Evolutionary conservation across 805 yeast species (phyloP), one percentile per base, ranked within the genome.

Genomic region (Komagataella pastoris): DNA sequence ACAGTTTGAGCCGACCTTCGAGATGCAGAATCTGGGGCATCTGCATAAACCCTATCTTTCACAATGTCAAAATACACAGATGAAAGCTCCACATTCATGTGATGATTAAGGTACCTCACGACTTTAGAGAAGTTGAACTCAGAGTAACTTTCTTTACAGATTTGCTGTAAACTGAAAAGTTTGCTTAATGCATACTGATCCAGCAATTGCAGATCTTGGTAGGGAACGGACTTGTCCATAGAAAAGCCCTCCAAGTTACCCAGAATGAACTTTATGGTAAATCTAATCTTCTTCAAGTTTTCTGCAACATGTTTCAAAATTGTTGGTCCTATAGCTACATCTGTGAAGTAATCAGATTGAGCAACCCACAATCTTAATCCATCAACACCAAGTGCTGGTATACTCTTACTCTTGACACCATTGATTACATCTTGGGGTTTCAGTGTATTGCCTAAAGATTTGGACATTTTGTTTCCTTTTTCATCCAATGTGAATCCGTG

Each of bases 401-500:
- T 58, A 40, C 70, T 68, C 6, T 66, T 64, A 4, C 75, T 69
- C 51, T 67, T 65, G 53, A 72, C 71, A 2, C 95, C 95, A 44
- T 76, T 67, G 43, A 91, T 77, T 7, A 88, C 77, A 43, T 80
- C 80, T 3, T 59, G 59, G 0, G 98, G 98, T 1, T 76, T 63
- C 18, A 90, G 76, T 0, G 81, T 81, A 58, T 93, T 93, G 0
- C 97, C 97, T 44, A 85, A 67, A 0, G 97, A 88, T 62, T 93
- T 93, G 3, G 97, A 90, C 98, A 91, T 91, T 60, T 93, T 93
- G 52, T 76, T 75, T 17, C 93, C 91, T 55, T 82, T 78, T 56
- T 81, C 88, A 67, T 93, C 99, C 54, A 93, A 68, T 0, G 87
- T 84, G 62, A 93, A 93, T 0, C 99, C 99, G 65, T 93, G 99